Evolutionary conservation across 2,329 filamentous ascomycete species (phyloP).

Genomic region (Gnomoniopsis sp.): DNA sequence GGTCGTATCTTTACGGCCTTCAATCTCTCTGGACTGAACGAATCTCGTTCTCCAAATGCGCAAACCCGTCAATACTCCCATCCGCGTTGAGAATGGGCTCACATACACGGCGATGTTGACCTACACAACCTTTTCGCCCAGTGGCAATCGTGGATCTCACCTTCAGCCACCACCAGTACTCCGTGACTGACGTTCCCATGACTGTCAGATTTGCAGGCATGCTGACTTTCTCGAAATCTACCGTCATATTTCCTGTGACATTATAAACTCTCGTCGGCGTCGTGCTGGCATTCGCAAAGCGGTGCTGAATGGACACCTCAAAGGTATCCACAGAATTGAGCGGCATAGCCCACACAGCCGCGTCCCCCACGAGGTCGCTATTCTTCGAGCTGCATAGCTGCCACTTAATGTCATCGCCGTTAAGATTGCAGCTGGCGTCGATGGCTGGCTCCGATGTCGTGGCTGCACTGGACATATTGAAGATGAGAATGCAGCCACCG

Average conservation of each 20-base stretch:
- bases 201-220: background rate
- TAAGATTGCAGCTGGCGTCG: background rate
- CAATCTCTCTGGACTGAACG: background rate
- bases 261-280: background rate
- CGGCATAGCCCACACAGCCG: background rate
- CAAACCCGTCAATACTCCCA: background rate
- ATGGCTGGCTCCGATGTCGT: background rate
- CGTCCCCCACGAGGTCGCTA: background rate
- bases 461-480: background rate
- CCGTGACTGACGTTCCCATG: background rate
- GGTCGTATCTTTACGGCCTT: background rate
- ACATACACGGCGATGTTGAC: background rate
- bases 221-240: background rate
- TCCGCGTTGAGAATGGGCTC: background rate
- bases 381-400: background rate
- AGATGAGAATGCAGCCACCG: background rate
- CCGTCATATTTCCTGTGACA: background rate
- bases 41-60: background rate
- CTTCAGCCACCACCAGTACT: background rate
- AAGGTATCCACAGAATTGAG: background rate
- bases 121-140: background rate
- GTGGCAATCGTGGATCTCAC: background rate
- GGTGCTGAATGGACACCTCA: background rate
- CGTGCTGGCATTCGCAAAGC: background rate
- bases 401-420: background rate